These are phyloP conservation scores for Aspergillus sp. DNA, from an alignment of 2,329 filamentous ascomycete species.

Conservation along the genomic window DNA sequence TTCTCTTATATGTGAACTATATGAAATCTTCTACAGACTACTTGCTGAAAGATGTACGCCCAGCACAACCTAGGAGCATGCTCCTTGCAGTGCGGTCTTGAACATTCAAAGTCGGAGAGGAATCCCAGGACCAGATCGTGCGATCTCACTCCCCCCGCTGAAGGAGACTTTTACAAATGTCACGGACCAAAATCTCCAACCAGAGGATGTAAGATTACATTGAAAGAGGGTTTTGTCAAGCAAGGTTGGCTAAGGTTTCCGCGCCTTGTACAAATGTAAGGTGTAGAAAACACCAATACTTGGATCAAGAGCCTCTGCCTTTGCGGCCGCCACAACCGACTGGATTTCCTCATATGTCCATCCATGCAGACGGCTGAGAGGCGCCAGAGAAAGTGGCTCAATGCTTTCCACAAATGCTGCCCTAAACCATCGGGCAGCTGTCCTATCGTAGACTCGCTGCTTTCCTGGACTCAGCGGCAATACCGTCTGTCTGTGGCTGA, in stretches of 20 bases:
- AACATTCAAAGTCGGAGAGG: too few relatives aligned
- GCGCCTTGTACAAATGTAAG: neutral
- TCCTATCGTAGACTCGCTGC: neutral
- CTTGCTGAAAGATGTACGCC: too few relatives aligned
- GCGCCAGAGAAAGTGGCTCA: neutral
- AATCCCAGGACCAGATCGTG: too few relatives aligned
- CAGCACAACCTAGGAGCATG: too few relatives aligned
- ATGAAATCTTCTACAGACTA: too few relatives aligned
- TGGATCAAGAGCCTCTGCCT: neutral
- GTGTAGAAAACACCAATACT: neutral
- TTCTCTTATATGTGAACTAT: too few relatives aligned
- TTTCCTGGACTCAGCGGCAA: neutral
- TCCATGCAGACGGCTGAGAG: neutral
- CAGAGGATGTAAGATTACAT: too few relatives aligned
- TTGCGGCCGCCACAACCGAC: neutral
- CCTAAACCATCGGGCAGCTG: neutral
- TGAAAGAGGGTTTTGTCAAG: too few relatives aligned
- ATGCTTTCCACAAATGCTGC: neutral
- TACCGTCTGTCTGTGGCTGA: neutral
- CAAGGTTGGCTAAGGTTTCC: neutral
- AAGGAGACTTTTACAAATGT: too few relatives aligned
- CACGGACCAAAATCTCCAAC: too few relatives aligned
- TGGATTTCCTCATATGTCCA: neutral
- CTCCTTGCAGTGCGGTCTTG: too few relatives aligned
- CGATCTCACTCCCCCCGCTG: too few relatives aligned